A percentile compares a stretch with the other conserved stretches of the same genome.
Conservation (phyloP, 1,139 yeast genomes). For the Pichia norvegensis region DNA sequence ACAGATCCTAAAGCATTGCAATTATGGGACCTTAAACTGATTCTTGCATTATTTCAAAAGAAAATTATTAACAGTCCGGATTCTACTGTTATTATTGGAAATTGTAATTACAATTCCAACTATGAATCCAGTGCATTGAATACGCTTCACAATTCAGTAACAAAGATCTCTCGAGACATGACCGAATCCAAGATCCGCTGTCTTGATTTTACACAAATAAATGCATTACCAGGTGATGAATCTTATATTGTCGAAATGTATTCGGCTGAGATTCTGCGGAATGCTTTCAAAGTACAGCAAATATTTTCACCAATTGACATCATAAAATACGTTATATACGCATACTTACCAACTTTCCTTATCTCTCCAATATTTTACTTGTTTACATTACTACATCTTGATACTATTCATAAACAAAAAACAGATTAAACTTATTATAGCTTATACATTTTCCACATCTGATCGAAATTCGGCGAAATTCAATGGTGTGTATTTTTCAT, state of each 20-base stretch:
- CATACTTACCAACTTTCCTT: slow-evolving; percentile 6
- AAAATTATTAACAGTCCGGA: background rate
- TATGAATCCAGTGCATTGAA: background rate
- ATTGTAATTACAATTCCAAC: slow-evolving; percentile 1
- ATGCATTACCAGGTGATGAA: slow-evolving; percentile 9
- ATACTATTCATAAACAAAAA: background rate
- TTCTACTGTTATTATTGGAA: slow-evolving; percentile 7
- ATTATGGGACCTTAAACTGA: slow-evolving; percentile 10
- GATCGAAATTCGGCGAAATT: background rate
- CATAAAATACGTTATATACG: slow-evolving; percentile 1
- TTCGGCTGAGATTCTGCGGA: slow-evolving; percentile 5
- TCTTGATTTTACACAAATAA: slow-evolving; percentile 5
- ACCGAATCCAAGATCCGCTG: background rate
- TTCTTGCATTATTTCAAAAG: background rate
- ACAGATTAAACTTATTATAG: background rate
- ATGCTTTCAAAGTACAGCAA: slow-evolving; percentile 4
- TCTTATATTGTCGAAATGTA: slow-evolving; percentile 6
- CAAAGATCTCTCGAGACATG: background rate
- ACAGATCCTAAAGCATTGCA: slow-evolving; percentile 2
- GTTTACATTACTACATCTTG: background rate
- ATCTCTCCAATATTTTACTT: background rate
- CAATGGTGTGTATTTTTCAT: background rate
- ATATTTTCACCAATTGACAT: background rate
- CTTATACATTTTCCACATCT: background rate
- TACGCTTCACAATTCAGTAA: slow-evolving; percentile 2